Base-by-base conservation (phyloP, 495 filamentous ascomycete species). In the Penicillium steckii region DNA sequence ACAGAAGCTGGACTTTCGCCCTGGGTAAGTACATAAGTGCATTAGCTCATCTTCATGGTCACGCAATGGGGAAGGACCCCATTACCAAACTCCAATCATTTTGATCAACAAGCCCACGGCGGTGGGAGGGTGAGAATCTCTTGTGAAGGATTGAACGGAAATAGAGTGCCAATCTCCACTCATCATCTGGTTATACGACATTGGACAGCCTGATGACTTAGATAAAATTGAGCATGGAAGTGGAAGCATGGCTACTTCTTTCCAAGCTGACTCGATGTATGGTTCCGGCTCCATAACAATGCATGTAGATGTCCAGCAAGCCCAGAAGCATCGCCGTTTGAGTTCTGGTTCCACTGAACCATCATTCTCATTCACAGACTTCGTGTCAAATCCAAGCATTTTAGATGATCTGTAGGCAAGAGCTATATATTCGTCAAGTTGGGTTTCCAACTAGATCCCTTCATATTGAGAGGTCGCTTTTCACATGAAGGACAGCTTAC, bases 221-320 rank as follows among this genome's bases (percentile, higher is more conserved):
- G 5, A 8, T 5, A 4, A 24, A 23, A 48, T 37, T 3, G 12
- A 29, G 15, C 4, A n/a, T 12, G 45, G 45, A n/a, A 48, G 45
- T 38, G 45, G 45, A 1, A 48, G 3, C 45, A 48, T 48, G 45
- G 45, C 45, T 12, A 17, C 45, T 25, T 48, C 45, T 22, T 48
- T 9, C 45, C 45, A 48, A 6, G 29, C 21, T 13, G 45, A 15
- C 22, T 17, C 23, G 15, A 48, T 37, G 17, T 35, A 48, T 37
- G 45, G 29, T 25, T 48, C 45, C 12, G 45, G 45, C 30, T 48
- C 45, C 45, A 48, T 48, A 9, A 35, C 22, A n/a, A 48, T 48
- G 30, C 45, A 48, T 6, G 45, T 48, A 4, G 45, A 48, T 37
- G 15, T 37, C 45, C 45, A 48, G 45, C 45, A 48, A 35, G 45